phyloP scores from a whole-genome alignment of 805 yeast species.

The Metschnikowia anglica region DNA sequence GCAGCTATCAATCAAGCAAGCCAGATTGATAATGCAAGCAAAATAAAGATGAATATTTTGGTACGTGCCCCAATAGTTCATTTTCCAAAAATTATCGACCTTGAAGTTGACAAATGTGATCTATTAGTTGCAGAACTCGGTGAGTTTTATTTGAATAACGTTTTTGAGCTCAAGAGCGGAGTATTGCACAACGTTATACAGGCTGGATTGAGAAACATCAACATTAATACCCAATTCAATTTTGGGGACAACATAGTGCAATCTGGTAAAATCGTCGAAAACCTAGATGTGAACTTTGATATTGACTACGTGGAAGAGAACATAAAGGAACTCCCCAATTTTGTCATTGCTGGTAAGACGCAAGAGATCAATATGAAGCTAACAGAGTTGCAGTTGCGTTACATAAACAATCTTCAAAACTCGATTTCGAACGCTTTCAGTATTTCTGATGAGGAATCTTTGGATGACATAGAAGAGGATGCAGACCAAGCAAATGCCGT shows the following conservation, averaged over 20 bases:
- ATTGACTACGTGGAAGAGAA: conserved; percentile 53
- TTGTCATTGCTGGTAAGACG: conserved; percentile 54
- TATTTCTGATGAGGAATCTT: conserved; percentile 35
- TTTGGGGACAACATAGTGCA: conserved; percentile 48
- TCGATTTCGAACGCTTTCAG: conserved; percentile 56
- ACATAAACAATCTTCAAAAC: conserved; percentile 53
- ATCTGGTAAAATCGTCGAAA: conserved; percentile 60
- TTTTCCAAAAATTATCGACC: conserved; percentile 61
- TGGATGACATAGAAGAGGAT: conserved; percentile 57
- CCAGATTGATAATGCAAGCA: conserved; percentile 55
- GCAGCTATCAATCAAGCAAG: conserved; percentile 83
- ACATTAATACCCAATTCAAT: conserved; percentile 60
- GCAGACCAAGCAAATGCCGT: conserved; percentile 64
- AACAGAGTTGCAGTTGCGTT: conserved; percentile 71
- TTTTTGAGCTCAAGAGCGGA: conserved; percentile 39
- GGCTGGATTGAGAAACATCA: conserved; percentile 72
- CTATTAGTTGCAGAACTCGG: conserved; percentile 74
- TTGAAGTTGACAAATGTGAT: conserved; percentile 47
- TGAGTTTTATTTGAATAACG: conserved; percentile 70
- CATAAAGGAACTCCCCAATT: conserved; percentile 43
- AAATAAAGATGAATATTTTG: conserved; percentile 67
- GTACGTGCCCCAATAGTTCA: conserved; percentile 81
- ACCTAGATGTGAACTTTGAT: conserved; percentile 59
- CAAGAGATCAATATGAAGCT: conserved; percentile 62
- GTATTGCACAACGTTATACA: conserved; percentile 51